Evolutionary conservation across 2,329 filamentous ascomycete species (phyloP), one percentile per base, ranked within the genome.

Genomic region (Aspergillus nomiae): DNA sequence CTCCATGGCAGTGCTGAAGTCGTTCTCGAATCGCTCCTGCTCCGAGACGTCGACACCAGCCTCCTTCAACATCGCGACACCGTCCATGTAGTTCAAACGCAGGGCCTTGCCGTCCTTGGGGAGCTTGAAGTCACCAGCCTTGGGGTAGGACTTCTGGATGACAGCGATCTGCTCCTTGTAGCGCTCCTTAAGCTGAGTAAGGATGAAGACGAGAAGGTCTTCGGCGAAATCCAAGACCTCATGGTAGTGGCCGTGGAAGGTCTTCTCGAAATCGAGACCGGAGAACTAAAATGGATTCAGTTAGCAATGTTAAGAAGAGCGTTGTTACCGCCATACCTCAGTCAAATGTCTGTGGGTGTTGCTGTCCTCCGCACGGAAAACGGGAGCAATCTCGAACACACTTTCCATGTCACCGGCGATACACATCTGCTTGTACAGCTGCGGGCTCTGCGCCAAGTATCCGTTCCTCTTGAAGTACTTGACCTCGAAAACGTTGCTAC

Each of bases 381-480:
- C 86, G 6, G 87, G 87, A 2, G 86, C 87, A 67, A 89, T 84
- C 69, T 89, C 87, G 76, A 88, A 88, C 64, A 90, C 87, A 56
- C 80, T 84, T 72, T 86, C 83, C 80, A 87, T 87, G 63, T 87
- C 84, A 66, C 85, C 85, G 4, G 87, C 85, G 69, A 90, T 88
- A 69, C 87, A 83, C 86, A 89, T 89, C 72, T 90, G 87, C 80
- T 90, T 90, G 80, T 88, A 86, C 66, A 90, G 80, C 71, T 90
- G 87, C 9, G 87, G 87, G 45, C 84, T 87, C 71, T 90, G 87
- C 2, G 87, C 87, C 46, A 90, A 80, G 74, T 85, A 89, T 30
- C 92, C 94, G 68, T 90, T 87, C 73, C 90, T 87, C 69, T 90
- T 92, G 77, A 98, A 98, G 81, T 98, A 98, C 50, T 90, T 89